These are phyloP conservation scores for Didymella pinodella DNA, from an alignment of 2,329 filamentous ascomycete genomes.

Conservation along the genomic window DNA sequence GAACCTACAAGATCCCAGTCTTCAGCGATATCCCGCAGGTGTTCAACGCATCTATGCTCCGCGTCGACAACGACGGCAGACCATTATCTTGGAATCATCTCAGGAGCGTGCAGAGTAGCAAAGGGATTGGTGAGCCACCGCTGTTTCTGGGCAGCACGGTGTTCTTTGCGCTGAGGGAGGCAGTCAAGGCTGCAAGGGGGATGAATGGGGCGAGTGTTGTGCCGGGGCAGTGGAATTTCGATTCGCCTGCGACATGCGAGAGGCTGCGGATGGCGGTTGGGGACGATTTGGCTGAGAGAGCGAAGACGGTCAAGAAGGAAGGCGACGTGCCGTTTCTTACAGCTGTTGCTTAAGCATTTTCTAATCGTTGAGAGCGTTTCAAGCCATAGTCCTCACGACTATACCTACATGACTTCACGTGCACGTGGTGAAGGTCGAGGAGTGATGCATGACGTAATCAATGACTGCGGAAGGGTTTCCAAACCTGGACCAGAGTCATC, in stretches of 20 bases:
- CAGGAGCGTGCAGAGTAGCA: slow-evolving; percentile 80
- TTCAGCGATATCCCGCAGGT: slow-evolving; percentile 86
- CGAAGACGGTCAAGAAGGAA: slow-evolving; percentile 71
- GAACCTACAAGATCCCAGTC: slow-evolving; percentile 85
- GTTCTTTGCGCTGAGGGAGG: slow-evolving; percentile 87
- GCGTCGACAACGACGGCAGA: slow-evolving; percentile 62
- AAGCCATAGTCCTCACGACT: not conserved
- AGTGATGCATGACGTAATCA: slow-evolving; percentile 11
- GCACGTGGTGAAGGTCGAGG: not conserved
- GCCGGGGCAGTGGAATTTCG: slow-evolving; percentile 61
- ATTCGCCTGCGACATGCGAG: slow-evolving; percentile 84
- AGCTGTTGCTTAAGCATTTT: slow-evolving; percentile 30
- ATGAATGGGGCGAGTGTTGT: slow-evolving; percentile 52
- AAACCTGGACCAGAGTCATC: not conserved
- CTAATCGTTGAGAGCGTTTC: not conserved
- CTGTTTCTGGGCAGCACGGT: slow-evolving; percentile 82
- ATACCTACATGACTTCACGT: not conserved
- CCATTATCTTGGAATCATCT: slow-evolving; percentile 80
- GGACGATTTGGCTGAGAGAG: slow-evolving; percentile 77
- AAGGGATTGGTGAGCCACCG: slow-evolving; percentile 77
- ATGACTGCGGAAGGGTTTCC: slow-evolving; percentile 6
- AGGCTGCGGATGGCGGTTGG: slow-evolving; percentile 78
- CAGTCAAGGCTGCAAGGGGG: slow-evolving; percentile 74
- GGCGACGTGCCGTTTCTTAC: slow-evolving; percentile 64
- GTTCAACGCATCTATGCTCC: slow-evolving; percentile 82